Percentiles rank a stretch among this genome's conserved stretches.
phyloP scores from a whole-genome alignment of 1,284 basidiomycete genomes.

The Ustilago nuda region DNA sequence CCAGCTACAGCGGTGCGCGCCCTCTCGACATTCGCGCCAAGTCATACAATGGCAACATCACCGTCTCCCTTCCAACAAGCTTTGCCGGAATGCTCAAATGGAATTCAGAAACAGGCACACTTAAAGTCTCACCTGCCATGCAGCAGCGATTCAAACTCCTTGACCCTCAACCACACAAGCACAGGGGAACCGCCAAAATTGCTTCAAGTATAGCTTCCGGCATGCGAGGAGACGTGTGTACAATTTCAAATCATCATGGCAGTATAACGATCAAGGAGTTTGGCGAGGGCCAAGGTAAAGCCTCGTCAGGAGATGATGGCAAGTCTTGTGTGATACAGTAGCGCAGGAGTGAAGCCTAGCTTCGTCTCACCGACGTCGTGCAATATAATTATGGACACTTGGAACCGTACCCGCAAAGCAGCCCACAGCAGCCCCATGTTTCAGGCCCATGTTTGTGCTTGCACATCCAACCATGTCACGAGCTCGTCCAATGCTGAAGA shows the following conservation, averaged over 20 bases:
- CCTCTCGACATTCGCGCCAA: slow-evolving; percentile 57
- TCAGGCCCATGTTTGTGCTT: neutral
- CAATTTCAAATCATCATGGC: slow-evolving; percentile 38
- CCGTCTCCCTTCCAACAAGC: slow-evolving; percentile 47
- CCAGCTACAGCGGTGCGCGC: slow-evolving; percentile 43
- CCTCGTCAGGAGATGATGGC: neutral
- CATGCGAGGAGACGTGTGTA: slow-evolving; percentile 49
- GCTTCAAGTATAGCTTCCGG: slow-evolving; percentile 43
- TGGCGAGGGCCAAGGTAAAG: slow-evolving; percentile 15
- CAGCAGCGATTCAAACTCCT: slow-evolving; percentile 41
- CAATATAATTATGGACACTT: neutral
- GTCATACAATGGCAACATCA: slow-evolving; percentile 47
- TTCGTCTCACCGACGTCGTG: neutral
- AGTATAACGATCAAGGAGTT: slow-evolving; percentile 42
- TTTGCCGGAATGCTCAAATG: slow-evolving; percentile 61
- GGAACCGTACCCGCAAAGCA: neutral
- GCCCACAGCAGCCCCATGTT: neutral
- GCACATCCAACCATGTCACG: neutral
- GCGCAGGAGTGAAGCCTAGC: neutral
- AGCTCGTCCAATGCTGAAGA: neutral
- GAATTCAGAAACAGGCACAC: slow-evolving; percentile 52
- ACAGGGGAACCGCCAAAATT: slow-evolving; percentile 54
- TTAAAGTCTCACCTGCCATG: slow-evolving; percentile 50
- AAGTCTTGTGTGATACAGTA: slow-evolving; percentile 32
- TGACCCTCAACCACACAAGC: slow-evolving; percentile 48